phyloP scores from a whole-genome alignment of 352 stramenopile genomes.

The Pythium biforme region DNA sequence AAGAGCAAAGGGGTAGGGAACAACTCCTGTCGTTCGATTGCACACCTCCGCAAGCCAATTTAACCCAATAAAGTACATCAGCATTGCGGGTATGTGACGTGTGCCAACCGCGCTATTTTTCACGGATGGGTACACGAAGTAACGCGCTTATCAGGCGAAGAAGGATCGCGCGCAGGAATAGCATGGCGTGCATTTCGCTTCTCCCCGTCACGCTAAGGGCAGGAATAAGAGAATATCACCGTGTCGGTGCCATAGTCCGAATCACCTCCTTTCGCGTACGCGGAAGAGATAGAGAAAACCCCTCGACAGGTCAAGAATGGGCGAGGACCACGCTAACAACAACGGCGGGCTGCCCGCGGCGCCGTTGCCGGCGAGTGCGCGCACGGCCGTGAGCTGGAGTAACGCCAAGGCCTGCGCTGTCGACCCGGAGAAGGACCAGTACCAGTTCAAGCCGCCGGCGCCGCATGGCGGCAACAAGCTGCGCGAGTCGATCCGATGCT shows the following conservation, averaged over 20 bases:
- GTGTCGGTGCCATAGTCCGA: not conserved
- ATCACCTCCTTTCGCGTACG: not conserved
- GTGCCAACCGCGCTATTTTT: not conserved
- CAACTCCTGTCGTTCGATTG: conserved; percentile 2
- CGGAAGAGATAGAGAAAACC: not conserved
- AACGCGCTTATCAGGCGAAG: not conserved
- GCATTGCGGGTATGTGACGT: not conserved
- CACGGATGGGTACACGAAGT: not conserved
- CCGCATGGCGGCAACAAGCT: conserved; percentile 23
- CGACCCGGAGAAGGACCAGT: conserved; percentile 19
- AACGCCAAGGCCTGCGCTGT: conserved; percentile 18
- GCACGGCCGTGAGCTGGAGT: conserved; percentile 25
- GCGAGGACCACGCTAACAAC: conserved; percentile 17
- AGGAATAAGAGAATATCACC: not conserved
- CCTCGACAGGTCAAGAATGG: conserved; percentile 1
- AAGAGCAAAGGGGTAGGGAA: not conserved
- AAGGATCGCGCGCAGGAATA: not conserved
- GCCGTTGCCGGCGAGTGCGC: not conserved
- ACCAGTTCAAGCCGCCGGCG: conserved; percentile 20
- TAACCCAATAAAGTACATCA: not conserved
- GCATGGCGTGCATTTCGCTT: no score
- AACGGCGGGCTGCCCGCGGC: not conserved
- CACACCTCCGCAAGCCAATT: not conserved
- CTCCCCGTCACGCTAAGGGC: not conserved
- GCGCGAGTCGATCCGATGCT: conserved; percentile 36